These are phyloP conservation scores for Tarenaya hassleriana DNA, from an alignment of 345 rosid species.

Conservation along the genomic window DNA sequence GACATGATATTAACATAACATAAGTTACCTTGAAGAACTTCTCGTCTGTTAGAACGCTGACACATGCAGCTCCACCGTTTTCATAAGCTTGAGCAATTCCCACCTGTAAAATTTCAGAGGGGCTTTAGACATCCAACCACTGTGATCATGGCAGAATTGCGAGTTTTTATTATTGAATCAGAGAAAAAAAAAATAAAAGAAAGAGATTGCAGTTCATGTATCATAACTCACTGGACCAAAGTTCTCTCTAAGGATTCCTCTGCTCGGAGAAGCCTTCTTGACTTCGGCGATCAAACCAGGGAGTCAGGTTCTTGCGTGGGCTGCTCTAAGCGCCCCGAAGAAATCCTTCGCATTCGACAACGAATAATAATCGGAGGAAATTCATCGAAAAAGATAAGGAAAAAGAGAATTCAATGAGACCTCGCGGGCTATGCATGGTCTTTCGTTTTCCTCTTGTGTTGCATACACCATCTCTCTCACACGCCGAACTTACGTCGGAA, in stretches of 20 bases:
- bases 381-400: background rate
- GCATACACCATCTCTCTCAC: constrained; percentile 1
- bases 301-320: constrained; percentile 56
- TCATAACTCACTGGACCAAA: constrained; percentile 54
- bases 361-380: no score
- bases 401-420: constrained; percentile 6
- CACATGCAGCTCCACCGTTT: constrained; percentile 94
- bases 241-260: constrained; percentile 65
- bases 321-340: constrained; percentile 69
- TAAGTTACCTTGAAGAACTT: constrained; percentile 64
- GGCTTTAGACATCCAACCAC: background rate
- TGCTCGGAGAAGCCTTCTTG: constrained; percentile 81
- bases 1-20: no score
- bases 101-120: constrained; percentile 43
- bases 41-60: constrained; percentile 85
- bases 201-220: background rate
- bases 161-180: background rate
- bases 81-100: constrained; percentile 83
- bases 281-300: constrained; percentile 83
- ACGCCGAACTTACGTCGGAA: constrained; percentile 26
- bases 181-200: no score
- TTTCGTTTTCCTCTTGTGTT: constrained; percentile 3
- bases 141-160: background rate
- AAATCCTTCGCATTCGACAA: no score
- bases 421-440: background rate